Evolutionary conservation across 495 filamentous ascomycete species (phyloP), one percentile per base, ranked within the genome.

Genomic region (Penicillium arizonense): DNA sequence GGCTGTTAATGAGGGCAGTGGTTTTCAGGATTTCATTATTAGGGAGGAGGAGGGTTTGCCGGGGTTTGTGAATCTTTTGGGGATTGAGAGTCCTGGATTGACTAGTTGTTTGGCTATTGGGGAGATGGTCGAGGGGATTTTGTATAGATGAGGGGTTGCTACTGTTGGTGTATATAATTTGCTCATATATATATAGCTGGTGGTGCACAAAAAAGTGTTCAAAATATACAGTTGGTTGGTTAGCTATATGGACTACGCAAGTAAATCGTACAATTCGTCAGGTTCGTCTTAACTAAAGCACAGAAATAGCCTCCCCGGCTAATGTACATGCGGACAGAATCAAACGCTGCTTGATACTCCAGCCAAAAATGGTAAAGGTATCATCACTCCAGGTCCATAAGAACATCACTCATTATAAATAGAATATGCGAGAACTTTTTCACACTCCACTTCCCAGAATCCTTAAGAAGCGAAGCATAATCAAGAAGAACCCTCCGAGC

Each of bases 31-130:
- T 71, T 97, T 98, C 69, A 73, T 87, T 9, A 90, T 98, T 41
- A 71, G 78, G 56, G 82, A 82, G 63, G 94, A 97, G 70, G 82
- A 92, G 16, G 94, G 88, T 0, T 89, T 80, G 61, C 70, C 80
- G 14, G 91, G 91, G n/a, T 96, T 91, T 79, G 81, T 97, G 18
- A 97, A 97, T 72, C 66, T 97, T 57, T 63, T 97, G 61, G 91
- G 90, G 6, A 96, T 98, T 67, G 94, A 98, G 73, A 96, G 90
- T 73, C 94, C 94, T 0, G 95, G 94, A 42, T 74, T 98, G 68
- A 98, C 94, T 26, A 93, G 88, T 65, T 84, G 77, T 50, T 76
- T 98, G 74, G 91, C 91, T 10, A 96, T 98, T 72, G 93, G 76
- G 11, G 90, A 95, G 60, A 82, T 82, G 78, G 94, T 96, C 14